Base-by-base conservation (phyloP, 805 yeast species). In the Candida argentea region DNA sequence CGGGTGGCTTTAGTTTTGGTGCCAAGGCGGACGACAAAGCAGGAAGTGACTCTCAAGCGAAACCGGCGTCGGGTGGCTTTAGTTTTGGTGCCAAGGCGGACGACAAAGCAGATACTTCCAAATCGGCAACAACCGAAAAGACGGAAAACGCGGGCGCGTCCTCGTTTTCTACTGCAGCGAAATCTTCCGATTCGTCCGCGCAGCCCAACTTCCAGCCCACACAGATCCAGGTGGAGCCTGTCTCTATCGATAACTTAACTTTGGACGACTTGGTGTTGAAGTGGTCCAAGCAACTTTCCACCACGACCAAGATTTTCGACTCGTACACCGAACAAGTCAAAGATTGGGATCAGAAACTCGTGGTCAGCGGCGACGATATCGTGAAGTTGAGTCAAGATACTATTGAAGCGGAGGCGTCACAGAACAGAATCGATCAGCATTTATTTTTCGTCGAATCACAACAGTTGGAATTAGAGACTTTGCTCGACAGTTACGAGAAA, bases 261-360 rank as follows among this genome's bases (percentile, higher is more conserved):
- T 61, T 91, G 46, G 97, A 91, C 45, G 97, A 91, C 49, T 67
- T 91, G 39, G 81, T 91, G 24, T 72, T 86, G 9, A 86, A 81
- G 53, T 91, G 98, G 98, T 81, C 96, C 1, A 73, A 75, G 31
- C 94, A 91, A 40, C 56, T 91, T 34, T 65, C 89, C 2, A 66
- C 71, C 9, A 74, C 91, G 1, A 71, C 89, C 2, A 65, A 68
- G 15, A 76, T 82, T 20, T 91, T 87, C 55, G 78, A 77, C 33
- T 55, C 65, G 8, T 89, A 84, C 48, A 76, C 95, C 6, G 60
- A 65, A 14, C 79, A 78, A 34, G 75, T 89, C 13, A 75, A 78
- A 36, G 67, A 69, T 29, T 91, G 97, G 96, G 98, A 91, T 51
- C 70, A 72, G 37, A 72, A 77, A 11, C 63, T 91, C 25, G 87